Evolutionary conservation across 306 rosid species (phyloP), one percentile per base, ranked within the genome.

Genomic region (Lablab purpureus): DNA sequence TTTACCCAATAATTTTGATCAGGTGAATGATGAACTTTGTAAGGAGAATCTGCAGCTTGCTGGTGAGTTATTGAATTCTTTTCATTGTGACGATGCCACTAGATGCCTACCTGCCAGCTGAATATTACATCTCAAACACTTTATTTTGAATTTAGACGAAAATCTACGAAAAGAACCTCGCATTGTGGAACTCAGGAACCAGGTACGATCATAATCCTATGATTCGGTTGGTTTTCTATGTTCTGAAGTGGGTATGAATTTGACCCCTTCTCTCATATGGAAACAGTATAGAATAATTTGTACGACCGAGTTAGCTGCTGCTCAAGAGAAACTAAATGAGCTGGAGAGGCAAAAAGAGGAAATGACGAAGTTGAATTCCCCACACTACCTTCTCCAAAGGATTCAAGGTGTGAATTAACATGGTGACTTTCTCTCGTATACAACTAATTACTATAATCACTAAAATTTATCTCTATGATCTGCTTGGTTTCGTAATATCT

Each of bases 1-100:
- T 51, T 40, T 10, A 67, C 72, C 72, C n/a, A 49, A 60, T 36
- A 34, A 45, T 55, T n/a, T 22, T 72, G 64, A 65, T 77, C 80
- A 83, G 83, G 56, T 83, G 67, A 83, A 56, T 4, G 81, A 19
- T 41, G 72, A 40, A 40, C 34, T 67, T 41, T 41, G 72, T 34
- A 22, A 67, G 72, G 72, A 67, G 52, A 67, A 40, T 41, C 30
- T 40, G 72, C 18, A 40, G 52, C 72, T 67, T 67, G 72, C 23
- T 4, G 34, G 72, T 67, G 32, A 67, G 52, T 67, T 21, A 66
- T 37, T 40, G 34, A 67, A 67, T 67, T 67, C 12, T 13, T 40
- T 67, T 41, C 13, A 0, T 41, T 40, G 32, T 40, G 28, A 21
- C 15, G 6, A n/a, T 67, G 52, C 18, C 11, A 66, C 11, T 19